phyloP scores from a whole-genome alignment of 1,139 yeast genomes.

The Saccharomycopsis hybrid region DNA sequence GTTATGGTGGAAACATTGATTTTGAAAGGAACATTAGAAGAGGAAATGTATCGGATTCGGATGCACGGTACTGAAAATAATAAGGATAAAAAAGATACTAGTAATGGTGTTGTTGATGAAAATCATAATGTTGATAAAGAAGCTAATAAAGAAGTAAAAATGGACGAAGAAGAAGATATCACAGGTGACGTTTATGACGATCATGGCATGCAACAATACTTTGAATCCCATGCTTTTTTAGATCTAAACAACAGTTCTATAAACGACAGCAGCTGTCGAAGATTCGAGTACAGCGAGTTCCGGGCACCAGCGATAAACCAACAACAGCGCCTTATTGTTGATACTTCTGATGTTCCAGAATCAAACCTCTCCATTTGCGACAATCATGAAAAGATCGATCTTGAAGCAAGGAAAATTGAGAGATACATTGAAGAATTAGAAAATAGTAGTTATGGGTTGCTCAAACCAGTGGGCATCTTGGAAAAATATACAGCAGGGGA shows the following conservation, averaged over 20 bases:
- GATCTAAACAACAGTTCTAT: constrained; percentile 24
- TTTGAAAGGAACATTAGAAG: constrained; percentile 55
- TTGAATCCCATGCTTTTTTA: constrained; percentile 44
- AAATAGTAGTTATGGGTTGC: constrained; percentile 6
- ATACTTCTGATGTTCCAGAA: background rate
- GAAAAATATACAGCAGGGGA: too few relatives aligned
- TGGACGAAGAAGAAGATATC: constrained; percentile 28
- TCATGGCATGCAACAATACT: constrained; percentile 49
- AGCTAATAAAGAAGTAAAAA: too few relatives aligned
- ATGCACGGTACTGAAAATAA: too few relatives aligned
- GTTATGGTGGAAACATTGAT: constrained; percentile 63
- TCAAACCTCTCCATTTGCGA: too few relatives aligned
- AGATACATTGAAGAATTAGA: too few relatives aligned
- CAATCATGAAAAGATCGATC: background rate
- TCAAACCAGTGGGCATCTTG: constrained; percentile 23
- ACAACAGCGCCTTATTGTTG: background rate
- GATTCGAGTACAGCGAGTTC: constrained; percentile 36
- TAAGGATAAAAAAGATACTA: too few relatives aligned
- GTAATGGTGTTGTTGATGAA: too few relatives aligned
- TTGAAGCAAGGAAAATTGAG: background rate
- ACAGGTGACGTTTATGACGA: constrained; percentile 42
- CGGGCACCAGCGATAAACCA: constrained; percentile 25
- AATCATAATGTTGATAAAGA: constrained; percentile 3
- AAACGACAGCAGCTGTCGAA: constrained; percentile 24
- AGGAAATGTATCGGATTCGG: constrained; percentile 46